These are phyloP conservation scores for Pterulicium gracile DNA, from an alignment of 1,284 basidiomycete species.

Conservation along the genomic window DNA sequence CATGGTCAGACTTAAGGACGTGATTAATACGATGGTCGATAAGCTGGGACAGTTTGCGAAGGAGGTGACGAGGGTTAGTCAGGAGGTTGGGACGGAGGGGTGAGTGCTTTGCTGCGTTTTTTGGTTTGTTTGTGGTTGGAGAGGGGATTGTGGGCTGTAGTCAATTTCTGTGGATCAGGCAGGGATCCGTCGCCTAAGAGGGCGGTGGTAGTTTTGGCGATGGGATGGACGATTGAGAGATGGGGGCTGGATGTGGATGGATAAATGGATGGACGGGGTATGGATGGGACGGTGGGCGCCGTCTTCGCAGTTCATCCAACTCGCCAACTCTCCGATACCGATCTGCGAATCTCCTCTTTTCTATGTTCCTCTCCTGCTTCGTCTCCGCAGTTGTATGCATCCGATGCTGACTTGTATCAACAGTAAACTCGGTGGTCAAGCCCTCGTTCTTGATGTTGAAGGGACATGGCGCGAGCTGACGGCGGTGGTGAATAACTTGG, in stretches of 20 bases:
- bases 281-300: no score
- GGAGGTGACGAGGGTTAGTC: constrained; percentile 79
- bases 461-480: constrained; percentile 92
- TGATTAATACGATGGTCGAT: constrained; percentile 94
- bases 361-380: constrained; percentile 7
- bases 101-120: no score
- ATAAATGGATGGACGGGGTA: no score
- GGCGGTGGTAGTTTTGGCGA: no score
- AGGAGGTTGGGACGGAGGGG: constrained; percentile 92
- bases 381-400: constrained; percentile 1
- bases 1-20: constrained; percentile 97
- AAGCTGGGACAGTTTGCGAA: constrained; percentile 75
- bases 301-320: no score
- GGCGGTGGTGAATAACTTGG: constrained; percentile 83
- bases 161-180: no score
- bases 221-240: no score
- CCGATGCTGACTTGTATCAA: constrained; percentile 7
- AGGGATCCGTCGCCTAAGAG: no score
- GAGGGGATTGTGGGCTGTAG: no score
- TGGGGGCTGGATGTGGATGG: no score
- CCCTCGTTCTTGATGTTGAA: constrained; percentile 86
- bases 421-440: constrained; percentile 86
- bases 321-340: no score
- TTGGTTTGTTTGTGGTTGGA: no score
- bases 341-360: constrained; percentile 6